Percentiles rank a stretch among this genome's conserved stretches.
Conservation (phyloP, 1,284 basidiomycete species). For the Chondrostereum purpureum region DNA sequence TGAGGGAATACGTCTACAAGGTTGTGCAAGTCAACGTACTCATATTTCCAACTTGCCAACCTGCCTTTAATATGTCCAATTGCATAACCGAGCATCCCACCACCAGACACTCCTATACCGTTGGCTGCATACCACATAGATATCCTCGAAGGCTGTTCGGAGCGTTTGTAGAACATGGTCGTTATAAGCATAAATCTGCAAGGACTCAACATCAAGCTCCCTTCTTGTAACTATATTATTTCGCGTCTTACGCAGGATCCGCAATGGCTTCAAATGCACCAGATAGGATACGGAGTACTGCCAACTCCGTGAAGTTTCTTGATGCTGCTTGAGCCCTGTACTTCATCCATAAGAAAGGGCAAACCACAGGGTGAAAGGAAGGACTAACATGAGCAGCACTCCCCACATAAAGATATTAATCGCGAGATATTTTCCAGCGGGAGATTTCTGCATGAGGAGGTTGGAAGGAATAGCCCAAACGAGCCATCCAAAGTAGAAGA, state of each 20-base stretch:
- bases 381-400: constrained; percentile 25
- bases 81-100: constrained; percentile 18
- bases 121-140: constrained; percentile 16
- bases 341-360: not conserved
- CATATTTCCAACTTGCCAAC: constrained; percentile 26
- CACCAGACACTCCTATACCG: constrained; percentile 19
- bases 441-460: constrained; percentile 34
- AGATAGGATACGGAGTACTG: constrained; percentile 30
- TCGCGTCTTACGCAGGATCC: constrained; percentile 20
- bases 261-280: constrained; percentile 34
- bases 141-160: constrained; percentile 31
- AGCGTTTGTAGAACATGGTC: constrained; percentile 32
- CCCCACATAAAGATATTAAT: constrained; percentile 39
- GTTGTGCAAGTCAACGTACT: constrained; percentile 10
- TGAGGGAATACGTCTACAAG: not conserved
- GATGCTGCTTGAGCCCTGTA: constrained; percentile 29
- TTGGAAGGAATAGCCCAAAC: constrained; percentile 35
- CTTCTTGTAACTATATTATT: not conserved
- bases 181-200: constrained; percentile 26
- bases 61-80: constrained; percentile 17
- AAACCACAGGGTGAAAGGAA: not conserved
- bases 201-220: too few species aligned
- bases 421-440: constrained; percentile 32
- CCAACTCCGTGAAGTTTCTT: constrained; percentile 29
- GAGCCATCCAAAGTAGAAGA: constrained; percentile 30